Percentiles rank a stretch among this genome's conserved stretches.
Evolutionary conservation across 2,329 filamentous ascomycete genomes (phyloP).

Genomic region (Trichoderma lentiforme): DNA sequence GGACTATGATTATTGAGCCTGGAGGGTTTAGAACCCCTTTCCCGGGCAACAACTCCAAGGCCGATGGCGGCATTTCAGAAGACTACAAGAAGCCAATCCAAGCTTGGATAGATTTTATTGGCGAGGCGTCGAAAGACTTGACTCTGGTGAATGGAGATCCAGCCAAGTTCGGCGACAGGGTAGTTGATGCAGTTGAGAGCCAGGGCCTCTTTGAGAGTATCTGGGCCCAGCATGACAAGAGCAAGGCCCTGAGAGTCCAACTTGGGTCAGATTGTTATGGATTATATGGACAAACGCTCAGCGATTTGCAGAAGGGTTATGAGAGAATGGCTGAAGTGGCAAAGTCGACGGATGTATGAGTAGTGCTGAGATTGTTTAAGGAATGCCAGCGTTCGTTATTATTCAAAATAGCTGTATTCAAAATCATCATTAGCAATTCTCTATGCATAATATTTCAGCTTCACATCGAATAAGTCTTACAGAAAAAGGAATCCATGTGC

Average conservation of each 20-base stretch:
- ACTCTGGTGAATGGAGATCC: background rate
- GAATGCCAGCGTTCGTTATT: background rate
- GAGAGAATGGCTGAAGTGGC: background rate
- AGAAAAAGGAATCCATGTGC: background rate
- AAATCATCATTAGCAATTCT: background rate
- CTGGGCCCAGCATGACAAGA: background rate
- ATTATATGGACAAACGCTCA: background rate
- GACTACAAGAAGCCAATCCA: background rate
- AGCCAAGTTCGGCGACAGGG: background rate
- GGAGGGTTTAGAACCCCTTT: slow-evolving; percentile 45
- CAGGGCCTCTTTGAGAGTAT: background rate
- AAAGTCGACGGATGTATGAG: background rate
- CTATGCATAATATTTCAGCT: background rate
- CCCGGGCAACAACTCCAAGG: background rate
- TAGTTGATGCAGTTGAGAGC: slow-evolving; percentile 2
- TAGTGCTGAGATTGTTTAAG: background rate
- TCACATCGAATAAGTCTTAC: background rate
- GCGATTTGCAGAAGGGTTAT: background rate
- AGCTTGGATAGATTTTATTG: background rate
- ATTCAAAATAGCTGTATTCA: background rate
- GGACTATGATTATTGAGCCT: slow-evolving; percentile 45
- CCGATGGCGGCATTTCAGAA: slow-evolving; percentile 3
- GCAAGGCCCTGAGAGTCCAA: slow-evolving; percentile 4
- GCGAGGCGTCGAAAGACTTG: background rate
- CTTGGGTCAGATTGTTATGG: background rate